Base-by-base conservation (phyloP, 805 yeast genomes). In the Wickerhamiella allomyrinae region DNA sequence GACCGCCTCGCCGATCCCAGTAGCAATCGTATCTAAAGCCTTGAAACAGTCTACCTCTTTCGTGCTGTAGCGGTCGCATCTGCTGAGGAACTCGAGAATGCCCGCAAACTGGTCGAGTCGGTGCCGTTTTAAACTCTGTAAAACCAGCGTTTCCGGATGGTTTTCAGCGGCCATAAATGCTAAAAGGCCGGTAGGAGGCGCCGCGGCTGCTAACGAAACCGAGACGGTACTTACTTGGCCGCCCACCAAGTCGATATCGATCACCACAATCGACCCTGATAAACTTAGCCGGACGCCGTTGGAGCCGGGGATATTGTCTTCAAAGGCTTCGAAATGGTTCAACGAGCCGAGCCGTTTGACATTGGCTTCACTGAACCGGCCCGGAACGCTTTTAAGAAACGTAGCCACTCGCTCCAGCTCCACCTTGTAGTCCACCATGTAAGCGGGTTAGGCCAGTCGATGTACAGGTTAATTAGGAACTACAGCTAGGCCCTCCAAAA, bases 241-340 rank as follows among this genome's bases (percentile, higher is more conserved):
- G 11, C 45, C 37, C 8, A 45, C 46, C 33, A 53, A 46, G 34
- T 53, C 56, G 4, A 57, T 50, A 42, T 63, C 68, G 1, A 63
- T 49, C 13, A 63, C 58, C 9, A 62, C 57, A 27, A 62, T 60
- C 10, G 62, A 52, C 3, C 67, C 67, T 2, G 65, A 61, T 3
- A 63, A 49, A 20, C 63, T 58, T 19, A 63, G 48, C 5, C 67
- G 50, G 24, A 53, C 57, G 22, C 49, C 49, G 4, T 44, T 44
- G 29, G 38, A 41, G 17, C 31, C 31, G 13, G 13, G 31, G 21
- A 46, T 14, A 33, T 46, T 46, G 27, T 62, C 67, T 37, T 62
- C 64, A 40, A 62, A 63, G 2, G 62, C 56, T 41, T 63, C 67
- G 15, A 63, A 58, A 51, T 55, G 58, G 36, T 57, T 49, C 9